Conservation (phyloP, 495 filamentous ascomycete species). For the Sordaria brevicollis region DNA sequence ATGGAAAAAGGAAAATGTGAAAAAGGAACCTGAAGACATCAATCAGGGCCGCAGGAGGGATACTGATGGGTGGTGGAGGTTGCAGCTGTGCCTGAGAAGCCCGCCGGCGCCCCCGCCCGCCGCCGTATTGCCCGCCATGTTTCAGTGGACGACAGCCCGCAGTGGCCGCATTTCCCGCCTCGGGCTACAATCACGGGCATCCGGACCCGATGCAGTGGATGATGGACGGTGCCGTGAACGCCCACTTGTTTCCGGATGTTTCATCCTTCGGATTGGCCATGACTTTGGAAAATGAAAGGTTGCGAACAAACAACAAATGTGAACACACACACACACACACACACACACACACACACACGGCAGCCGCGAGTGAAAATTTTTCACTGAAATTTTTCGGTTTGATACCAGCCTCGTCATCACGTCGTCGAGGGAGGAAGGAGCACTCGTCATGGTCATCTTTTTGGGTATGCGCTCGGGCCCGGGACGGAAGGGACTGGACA, state of each 20-base stretch:
- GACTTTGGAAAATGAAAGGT: neutral
- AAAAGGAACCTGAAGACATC: too few species aligned
- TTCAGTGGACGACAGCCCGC: neutral
- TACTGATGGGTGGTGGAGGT: neutral
- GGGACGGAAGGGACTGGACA: constrained; percentile 3
- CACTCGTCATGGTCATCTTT: neutral
- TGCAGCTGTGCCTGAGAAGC: neutral
- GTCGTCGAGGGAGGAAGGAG: neutral
- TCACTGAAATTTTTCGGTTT: neutral
- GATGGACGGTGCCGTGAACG: neutral
- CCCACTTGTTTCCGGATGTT: neutral
- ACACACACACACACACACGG: neutral
- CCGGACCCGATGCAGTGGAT: neutral
- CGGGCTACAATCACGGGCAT: neutral
- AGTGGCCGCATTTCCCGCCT: neutral
- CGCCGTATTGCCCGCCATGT: neutral
- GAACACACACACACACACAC: neutral
- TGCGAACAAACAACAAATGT: neutral
- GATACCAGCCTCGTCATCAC: neutral
- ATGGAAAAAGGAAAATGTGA: neutral
- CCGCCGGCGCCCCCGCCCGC: too few species aligned
- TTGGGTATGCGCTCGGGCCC: neutral
- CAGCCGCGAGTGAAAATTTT: neutral
- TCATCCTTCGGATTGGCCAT: neutral
- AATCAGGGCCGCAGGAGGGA: neutral